A percentile compares a stretch with the other conserved stretches of the same genome.
Conservation (phyloP, 75 land plant genomes). For the Selaginella tamariscina region DNA sequence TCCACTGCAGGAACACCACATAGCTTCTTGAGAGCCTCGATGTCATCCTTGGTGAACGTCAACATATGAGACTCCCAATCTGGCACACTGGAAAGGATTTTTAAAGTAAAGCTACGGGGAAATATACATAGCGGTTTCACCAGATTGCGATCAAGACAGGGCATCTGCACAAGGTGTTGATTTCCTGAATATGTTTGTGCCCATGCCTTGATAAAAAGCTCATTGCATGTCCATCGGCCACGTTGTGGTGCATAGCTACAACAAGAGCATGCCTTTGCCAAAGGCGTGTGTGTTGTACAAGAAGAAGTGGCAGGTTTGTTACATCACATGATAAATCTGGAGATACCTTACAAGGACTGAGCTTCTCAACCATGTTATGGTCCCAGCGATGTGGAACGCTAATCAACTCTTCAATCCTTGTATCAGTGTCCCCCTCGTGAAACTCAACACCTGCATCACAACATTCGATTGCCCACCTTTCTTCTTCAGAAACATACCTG, state of each 20-base stretch:
- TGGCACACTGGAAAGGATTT: too few relatives aligned
- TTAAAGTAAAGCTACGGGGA: too few relatives aligned
- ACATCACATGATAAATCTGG: not conserved
- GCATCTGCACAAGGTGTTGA: too few relatives aligned
- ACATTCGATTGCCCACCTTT: slow-evolving; percentile 8
- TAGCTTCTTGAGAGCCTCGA: not conserved
- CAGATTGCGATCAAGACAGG: too few relatives aligned
- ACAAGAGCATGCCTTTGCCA: slow-evolving; percentile 1
- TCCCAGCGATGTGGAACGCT: not conserved
- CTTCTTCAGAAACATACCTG: too few relatives aligned
- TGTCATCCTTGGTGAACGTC: too few relatives aligned
- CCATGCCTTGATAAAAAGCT: slow-evolving; percentile 12
- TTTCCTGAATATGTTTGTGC: not conserved
- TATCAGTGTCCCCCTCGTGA: slow-evolving; percentile 15
- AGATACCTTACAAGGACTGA: too few relatives aligned
- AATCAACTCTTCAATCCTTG: slow-evolving; percentile 16
- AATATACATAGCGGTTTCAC: too few relatives aligned
- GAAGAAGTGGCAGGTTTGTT: not conserved
- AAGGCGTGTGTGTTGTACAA: not conserved
- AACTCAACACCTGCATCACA: slow-evolving; percentile 16
- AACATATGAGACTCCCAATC: too few relatives aligned
- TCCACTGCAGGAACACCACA: too few relatives aligned
- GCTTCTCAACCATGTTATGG: not conserved
- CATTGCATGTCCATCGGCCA: slow-evolving; percentile 6
- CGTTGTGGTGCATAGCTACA: not conserved